Conservation (phyloP, 1,284 basidiomycete genomes). For the Schizopora paradoxa region DNA sequence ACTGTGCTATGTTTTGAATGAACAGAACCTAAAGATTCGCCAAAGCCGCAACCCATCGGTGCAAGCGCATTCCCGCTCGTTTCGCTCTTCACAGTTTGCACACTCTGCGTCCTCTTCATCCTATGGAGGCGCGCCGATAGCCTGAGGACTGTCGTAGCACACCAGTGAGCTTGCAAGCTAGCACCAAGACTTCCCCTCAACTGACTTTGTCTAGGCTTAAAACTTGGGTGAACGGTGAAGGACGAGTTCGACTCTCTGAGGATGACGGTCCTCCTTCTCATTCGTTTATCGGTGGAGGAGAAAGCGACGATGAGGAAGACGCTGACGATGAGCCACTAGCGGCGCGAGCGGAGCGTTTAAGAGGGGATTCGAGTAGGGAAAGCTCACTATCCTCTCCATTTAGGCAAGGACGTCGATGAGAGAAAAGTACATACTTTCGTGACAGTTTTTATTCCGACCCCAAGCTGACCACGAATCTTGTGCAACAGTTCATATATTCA, state of each 20-base stretch:
- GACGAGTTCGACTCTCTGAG: constrained; percentile 60
- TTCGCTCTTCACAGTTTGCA: constrained; percentile 55
- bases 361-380: too few relatives aligned
- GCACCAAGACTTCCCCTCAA: background rate
- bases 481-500: too few relatives aligned
- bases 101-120: constrained; percentile 54
- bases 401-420: too few relatives aligned
- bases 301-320: constrained; percentile 42
- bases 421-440: too few relatives aligned
- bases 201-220: constrained; percentile 42
- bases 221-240: constrained; percentile 48
- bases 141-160: constrained; percentile 56
- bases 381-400: too few relatives aligned
- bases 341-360: constrained; percentile 8
- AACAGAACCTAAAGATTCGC: constrained; percentile 53
- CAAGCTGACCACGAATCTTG: too few relatives aligned
- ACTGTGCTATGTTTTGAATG: background rate
- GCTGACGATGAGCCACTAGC: constrained; percentile 22
- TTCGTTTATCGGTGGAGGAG: constrained; percentile 59
- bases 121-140: constrained; percentile 59
- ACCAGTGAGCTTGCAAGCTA: constrained; percentile 42
- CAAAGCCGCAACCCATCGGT: constrained; percentile 61
- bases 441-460: too few relatives aligned
- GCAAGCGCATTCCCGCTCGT: constrained; percentile 50
- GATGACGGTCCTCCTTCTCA: constrained; percentile 66